These are phyloP conservation scores for Blastobotrys terrestris DNA, from an alignment of 805 yeast species.

Conservation along the genomic window DNA sequence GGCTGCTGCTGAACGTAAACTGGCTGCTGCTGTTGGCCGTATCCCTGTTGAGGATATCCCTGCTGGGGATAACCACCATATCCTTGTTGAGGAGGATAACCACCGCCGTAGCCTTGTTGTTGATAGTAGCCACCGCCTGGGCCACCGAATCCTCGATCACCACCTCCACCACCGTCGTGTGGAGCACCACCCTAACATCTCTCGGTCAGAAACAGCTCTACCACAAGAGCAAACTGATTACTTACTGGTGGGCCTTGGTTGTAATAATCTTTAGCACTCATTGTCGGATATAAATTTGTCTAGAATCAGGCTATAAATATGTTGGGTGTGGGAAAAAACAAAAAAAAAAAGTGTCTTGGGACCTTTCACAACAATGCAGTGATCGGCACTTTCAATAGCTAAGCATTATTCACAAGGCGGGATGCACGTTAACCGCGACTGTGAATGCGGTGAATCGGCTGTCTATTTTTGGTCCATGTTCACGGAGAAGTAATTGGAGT, in stretches of 20 bases:
- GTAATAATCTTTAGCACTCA: conserved; percentile 23
- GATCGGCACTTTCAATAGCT: no score
- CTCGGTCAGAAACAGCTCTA: no score
- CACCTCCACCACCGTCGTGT: conserved; percentile 13
- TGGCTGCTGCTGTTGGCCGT: conserved; percentile 31
- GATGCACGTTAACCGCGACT: neutral
- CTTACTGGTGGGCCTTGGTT: conserved; percentile 12
- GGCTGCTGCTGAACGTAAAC: conserved; percentile 31
- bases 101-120: conserved; percentile 16
- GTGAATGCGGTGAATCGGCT: neutral
- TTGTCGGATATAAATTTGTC: neutral
- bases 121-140: conserved; percentile 9
- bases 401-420: neutral
- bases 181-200: no score
- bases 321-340: neutral
- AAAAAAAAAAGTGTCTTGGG: neutral
- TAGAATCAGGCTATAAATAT: neutral
- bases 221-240: no score
- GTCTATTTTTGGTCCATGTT: neutral
- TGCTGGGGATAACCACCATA: conserved; percentile 14
- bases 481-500: no score
- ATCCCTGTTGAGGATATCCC: conserved; percentile 21
- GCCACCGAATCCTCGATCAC: conserved; percentile 3
- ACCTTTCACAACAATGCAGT: neutral
- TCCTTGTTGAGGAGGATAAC: conserved; percentile 19